These are phyloP conservation scores for Cephalotrichum gorgonifer DNA, from an alignment of 2,329 filamentous ascomycete species.

Conservation along the genomic window DNA sequence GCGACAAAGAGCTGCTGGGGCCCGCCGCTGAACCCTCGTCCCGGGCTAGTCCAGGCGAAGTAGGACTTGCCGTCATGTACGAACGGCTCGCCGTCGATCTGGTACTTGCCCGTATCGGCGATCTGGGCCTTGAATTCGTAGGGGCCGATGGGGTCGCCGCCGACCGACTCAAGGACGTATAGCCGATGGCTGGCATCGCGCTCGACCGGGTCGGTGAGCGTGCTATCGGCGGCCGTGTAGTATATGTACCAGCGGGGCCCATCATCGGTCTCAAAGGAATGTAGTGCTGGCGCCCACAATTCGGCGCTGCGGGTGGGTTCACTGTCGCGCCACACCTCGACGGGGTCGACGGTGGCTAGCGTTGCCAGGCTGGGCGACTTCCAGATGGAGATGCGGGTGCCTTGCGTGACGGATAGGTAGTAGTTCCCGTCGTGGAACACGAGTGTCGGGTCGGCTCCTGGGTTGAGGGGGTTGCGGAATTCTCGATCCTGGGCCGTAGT, in stretches of 20 bases:
- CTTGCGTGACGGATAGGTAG: not conserved
- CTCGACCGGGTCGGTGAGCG: not conserved
- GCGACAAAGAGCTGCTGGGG: not conserved
- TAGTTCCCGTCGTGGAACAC: not conserved
- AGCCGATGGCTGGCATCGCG: not conserved
- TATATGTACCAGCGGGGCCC: not conserved
- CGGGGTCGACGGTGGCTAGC: not conserved
- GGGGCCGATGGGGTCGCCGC: not conserved
- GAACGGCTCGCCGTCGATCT: constrained; percentile 3
- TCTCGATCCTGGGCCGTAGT: not conserved
- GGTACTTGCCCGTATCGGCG: not conserved
- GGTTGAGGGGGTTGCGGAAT: constrained; percentile 1
- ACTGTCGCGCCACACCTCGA: not conserved
- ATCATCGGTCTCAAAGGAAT: not conserved
- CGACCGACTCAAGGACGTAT: not conserved
- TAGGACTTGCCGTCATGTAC: not conserved
- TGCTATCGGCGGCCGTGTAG: constrained; percentile 2
- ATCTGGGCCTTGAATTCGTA: constrained; percentile 3
- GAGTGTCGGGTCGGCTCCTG: not conserved
- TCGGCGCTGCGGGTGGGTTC: not conserved
- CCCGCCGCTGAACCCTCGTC: not conserved
- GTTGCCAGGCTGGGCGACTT: not conserved
- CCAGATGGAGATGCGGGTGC: not conserved
- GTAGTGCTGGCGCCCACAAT: not conserved
- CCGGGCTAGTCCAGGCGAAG: constrained; percentile 1